Evolutionary conservation across 345 rosid genomes (phyloP).

Genomic region (Gossypium thurberi): DNA sequence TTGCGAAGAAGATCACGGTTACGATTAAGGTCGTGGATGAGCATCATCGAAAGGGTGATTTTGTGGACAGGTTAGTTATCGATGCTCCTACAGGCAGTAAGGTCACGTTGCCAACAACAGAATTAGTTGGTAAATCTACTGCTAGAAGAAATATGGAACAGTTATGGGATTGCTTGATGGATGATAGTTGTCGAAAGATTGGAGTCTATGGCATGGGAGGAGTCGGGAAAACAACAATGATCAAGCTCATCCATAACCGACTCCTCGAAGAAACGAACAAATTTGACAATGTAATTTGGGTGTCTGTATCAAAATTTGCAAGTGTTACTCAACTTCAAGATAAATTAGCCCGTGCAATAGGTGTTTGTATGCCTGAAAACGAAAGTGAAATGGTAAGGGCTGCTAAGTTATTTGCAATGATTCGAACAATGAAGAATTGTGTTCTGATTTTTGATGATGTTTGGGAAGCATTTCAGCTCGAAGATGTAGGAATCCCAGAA

Average conservation of each 20-base stretch:
- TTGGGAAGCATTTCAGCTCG: not conserved
- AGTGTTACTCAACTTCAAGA: not conserved
- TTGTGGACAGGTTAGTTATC: not conserved
- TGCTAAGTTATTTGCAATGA: not conserved
- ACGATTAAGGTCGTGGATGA: not conserved
- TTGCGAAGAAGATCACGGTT: not conserved
- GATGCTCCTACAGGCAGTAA: not conserved
- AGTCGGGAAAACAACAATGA: constrained; percentile 5
- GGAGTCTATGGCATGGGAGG: constrained; percentile 13
- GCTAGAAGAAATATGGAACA: not conserved
- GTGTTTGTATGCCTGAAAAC: not conserved
- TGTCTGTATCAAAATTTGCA: not conserved
- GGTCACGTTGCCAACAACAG: not conserved
- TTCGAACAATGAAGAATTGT: not conserved
- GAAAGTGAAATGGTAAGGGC: constrained; percentile 7
- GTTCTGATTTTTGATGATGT: constrained; percentile 8
- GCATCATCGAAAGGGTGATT: not conserved
- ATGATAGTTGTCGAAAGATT: not conserved
- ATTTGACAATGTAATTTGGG: constrained; percentile 1
- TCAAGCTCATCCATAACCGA: not conserved
- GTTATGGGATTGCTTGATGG: constrained; percentile 7
- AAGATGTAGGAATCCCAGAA: constrained; percentile 4
- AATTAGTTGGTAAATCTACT: not conserved
- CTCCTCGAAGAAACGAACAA: not conserved
- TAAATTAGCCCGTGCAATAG: not conserved